Base-by-base conservation (phyloP, 2,329 filamentous ascomycete species). In the Daldinia sp. region DNA sequence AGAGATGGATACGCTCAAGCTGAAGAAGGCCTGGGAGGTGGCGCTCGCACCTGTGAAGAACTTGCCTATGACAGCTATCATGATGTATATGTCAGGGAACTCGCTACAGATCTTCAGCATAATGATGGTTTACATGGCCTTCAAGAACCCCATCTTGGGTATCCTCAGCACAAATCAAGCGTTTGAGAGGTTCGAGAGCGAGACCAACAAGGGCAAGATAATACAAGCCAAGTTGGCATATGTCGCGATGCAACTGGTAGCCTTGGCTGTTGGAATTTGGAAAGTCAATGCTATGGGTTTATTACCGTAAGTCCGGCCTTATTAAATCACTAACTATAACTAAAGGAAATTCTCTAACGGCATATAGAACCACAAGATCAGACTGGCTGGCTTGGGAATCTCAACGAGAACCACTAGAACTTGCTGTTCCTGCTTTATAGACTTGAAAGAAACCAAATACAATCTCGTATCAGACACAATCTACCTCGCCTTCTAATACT, bases 1-100 rank as follows among this genome's bases (percentile, higher is more conserved):
- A 76, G 94, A 98, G 82, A 98, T 94, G 87, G 95, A 98, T 80
- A 94, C 92, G 23, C 86, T 99, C 71, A 98, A 98, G 85, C 85
- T 99, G 75, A 99, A 99, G 83, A 99, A 99, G 81, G 96, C 96
- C 0, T 99, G 96, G 96, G 96, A 99, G 81, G 88, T 99, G 50
- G 95, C 96, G 46, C 89, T 99, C 54, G 95, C 92, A 1, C 96
- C 96, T 0, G 91, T 96, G 70, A 99, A 99, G 84, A 90, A 92
- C 79, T 86, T 99, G 53, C 96, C 96, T 65, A 99, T 99, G 96
- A 98, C 97, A 64, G 94, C 91, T 71, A 95, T 99, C 80, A 98
- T 98, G 90, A 98, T 98, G 94, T 99, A 99, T 87, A 99, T 99
- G 96, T 97, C 95, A 35, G 96, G 96, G 77, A 99, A 98, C 83